Percentiles rank a stretch among this genome's conserved stretches.
phyloP scores from a whole-genome alignment of 2,329 filamentous ascomycete species.

The Drechslerella coelobrocha region DNA sequence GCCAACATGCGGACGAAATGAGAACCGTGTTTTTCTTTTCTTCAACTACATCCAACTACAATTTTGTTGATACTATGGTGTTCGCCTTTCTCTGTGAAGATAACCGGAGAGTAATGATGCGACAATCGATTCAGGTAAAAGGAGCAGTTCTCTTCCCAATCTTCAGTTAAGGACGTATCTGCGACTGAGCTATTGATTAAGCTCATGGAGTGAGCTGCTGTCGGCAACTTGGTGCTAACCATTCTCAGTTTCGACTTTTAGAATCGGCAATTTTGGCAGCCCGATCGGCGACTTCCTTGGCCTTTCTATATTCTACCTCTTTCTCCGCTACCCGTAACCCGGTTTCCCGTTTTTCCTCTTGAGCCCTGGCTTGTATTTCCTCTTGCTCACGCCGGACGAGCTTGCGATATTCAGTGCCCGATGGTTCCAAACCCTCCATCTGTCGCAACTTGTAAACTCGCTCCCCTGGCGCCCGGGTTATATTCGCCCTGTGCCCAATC shows the following conservation, averaged over 20 bases:
- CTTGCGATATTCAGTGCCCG: slow-evolving; percentile 36
- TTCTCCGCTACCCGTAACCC: slow-evolving; percentile 3
- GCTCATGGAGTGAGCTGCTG: background rate
- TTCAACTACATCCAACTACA: too few relatives aligned
- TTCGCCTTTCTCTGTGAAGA: too few relatives aligned
- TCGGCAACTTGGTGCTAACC: background rate
- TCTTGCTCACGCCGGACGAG: slow-evolving; percentile 17
- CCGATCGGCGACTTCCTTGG: slow-evolving; percentile 1
- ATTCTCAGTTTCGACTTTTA: background rate
- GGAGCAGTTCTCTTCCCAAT: background rate
- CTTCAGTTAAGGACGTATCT: background rate
- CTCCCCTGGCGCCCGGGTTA: slow-evolving; percentile 18
- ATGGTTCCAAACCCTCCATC: slow-evolving; percentile 41
- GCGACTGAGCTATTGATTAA: too few relatives aligned
- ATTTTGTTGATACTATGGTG: too few relatives aligned
- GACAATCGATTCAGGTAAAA: too few relatives aligned
- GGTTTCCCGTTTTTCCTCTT: slow-evolving; percentile 35
- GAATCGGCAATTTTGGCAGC: slow-evolving; percentile 1
- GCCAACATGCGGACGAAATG: too few relatives aligned
- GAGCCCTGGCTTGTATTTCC: slow-evolving; percentile 25
- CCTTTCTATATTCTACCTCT: slow-evolving; percentile 5
- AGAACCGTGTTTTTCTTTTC: too few relatives aligned
- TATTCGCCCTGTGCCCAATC: slow-evolving; percentile 47
- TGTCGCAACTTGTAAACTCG: slow-evolving; percentile 48
- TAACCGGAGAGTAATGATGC: too few relatives aligned